Evolutionary conservation across 2,329 filamentous ascomycete species (phyloP), one percentile per base, ranked within the genome.

Genomic region (Colletotrichum filicis): DNA sequence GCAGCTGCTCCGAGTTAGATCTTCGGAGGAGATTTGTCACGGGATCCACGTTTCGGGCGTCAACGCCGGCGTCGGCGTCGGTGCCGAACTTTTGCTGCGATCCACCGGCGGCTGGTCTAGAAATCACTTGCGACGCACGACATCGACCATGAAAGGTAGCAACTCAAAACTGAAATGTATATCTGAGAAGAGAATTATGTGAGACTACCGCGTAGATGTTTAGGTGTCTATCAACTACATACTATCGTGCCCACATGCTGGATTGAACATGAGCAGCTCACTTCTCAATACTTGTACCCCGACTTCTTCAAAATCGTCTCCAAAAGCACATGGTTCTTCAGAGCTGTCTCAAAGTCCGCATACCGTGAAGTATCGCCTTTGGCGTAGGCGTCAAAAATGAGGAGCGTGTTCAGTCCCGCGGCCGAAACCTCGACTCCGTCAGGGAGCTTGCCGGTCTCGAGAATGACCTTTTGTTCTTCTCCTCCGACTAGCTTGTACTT

Each of bases 301-400:
- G 68, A 61, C 37, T 32, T 68, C 79, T 68, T 70, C 24, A 75
- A 19, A 46, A 78, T 79, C 12, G 65, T 66, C 12, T 78, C 75
- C 24, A 79, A 64, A 1, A 79, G 63, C 1, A 49, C 35, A 46
- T 79, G 76, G 26, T 68, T 76, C 59, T 74, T 75, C 22, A 79
- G n/a, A 9, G 77, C 76, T 12, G 74, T 74, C 60, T 77, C 65
- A 58, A 79, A 79, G 28, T 73, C 74, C 6, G 76, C 76, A 32
- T 58, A 66, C 2, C 35, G 11, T 16, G 68, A 68, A 35, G 52
- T 60, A 19, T 73, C 67, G 2, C 75, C 77, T 46, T 75, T 74
- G 3, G 78, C 77, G 37, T 78, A 79, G 19, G 68, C 75, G 28
- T 74, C 70, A 53, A 79, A 75, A 19, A 76, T 61, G 12, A 76